Evolutionary conservation across 1,284 basidiomycete genomes (phyloP).

Genomic region (Sanghuangporus weigelae): DNA sequence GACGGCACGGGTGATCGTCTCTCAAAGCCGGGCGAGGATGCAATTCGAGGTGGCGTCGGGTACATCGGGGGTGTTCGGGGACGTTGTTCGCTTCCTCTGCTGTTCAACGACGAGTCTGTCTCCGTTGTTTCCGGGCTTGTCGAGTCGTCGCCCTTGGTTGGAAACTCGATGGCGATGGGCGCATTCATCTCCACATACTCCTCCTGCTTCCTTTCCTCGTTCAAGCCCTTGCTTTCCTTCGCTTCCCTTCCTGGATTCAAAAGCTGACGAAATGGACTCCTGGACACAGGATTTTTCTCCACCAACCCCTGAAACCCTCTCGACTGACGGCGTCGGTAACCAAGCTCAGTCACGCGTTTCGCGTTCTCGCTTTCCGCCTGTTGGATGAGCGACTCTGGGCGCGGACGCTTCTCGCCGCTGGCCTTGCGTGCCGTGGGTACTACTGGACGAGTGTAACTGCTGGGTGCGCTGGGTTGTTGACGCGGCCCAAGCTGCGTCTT

Average conservation of each 20-base stretch:
- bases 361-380: slow-evolving; percentile 68
- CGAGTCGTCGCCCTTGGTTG: slow-evolving; percentile 9
- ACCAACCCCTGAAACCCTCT: slow-evolving; percentile 70
- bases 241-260: slow-evolving; percentile 12
- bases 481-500: slow-evolving; percentile 52
- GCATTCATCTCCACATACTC: background rate
- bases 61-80: background rate
- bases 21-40: slow-evolving; percentile 14
- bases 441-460: background rate
- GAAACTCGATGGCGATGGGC: slow-evolving; percentile 15
- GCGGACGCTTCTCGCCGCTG: slow-evolving; percentile 69
- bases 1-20: slow-evolving; percentile 12
- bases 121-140: slow-evolving; percentile 14
- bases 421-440: slow-evolving; percentile 42
- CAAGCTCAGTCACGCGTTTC: slow-evolving; percentile 45
- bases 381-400: slow-evolving; percentile 59
- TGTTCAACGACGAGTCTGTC: slow-evolving; percentile 12
- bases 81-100: slow-evolving; percentile 1
- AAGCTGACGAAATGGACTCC: slow-evolving; percentile 70
- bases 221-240: background rate
- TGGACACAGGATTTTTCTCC: slow-evolving; percentile 74
- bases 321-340: slow-evolving; percentile 68
- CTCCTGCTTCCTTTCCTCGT: background rate
- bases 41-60: slow-evolving; percentile 9
- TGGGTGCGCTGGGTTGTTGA: background rate